Base-by-base conservation (phyloP, 2,329 filamentous ascomycete species). In the Aspergillus sojae region DNA sequence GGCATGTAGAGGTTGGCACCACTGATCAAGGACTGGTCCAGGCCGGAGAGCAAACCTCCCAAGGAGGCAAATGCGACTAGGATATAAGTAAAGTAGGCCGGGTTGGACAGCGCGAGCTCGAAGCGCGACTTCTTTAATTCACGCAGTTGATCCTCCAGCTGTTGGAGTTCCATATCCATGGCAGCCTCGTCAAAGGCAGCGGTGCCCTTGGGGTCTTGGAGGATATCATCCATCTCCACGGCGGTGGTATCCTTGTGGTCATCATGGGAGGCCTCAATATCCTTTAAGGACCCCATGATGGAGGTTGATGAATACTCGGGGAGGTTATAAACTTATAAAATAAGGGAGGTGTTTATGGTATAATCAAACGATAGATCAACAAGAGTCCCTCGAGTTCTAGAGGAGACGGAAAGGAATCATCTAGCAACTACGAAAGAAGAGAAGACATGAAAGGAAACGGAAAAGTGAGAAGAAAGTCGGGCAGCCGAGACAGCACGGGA, bases 41-140 rank as follows among this genome's bases (percentile, higher is more conserved):
- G 82, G 64, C 90, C 90, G 1, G 88, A 91, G 0, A 92, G 84
- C 26, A 92, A 79, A 73, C 90, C 90, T 57, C 90, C 89, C 88
- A 92, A 90, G 19, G 87, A 90, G n/a, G 89, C 89, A 69, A 92
- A 92, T 1, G 83, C 86, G 52, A 91, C 88, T 16, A 91, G 82
- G 19, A 90, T 77, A 80, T 84, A 90, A 30, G 89, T 92, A 74
- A 91, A 92, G 71, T 87, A 77, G 59, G 81, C 85, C 0, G 88
- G 87, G 73, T 90, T 84, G 57, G 81, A 82, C 77, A 91, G 88
- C 41, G 85, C 77, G 50, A 89, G 66, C 46, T 89, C 69, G 14
- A 73, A 60, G n/a, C 65, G 63, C 19, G 68, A 58, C 60, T 64
- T 68, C 48, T 65, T 70, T 34, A 69, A 19, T 2, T 57, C 59